Base-by-base conservation (phyloP, 2,329 filamentous ascomycete genomes). In the Chaetomium strumarium region DNA sequence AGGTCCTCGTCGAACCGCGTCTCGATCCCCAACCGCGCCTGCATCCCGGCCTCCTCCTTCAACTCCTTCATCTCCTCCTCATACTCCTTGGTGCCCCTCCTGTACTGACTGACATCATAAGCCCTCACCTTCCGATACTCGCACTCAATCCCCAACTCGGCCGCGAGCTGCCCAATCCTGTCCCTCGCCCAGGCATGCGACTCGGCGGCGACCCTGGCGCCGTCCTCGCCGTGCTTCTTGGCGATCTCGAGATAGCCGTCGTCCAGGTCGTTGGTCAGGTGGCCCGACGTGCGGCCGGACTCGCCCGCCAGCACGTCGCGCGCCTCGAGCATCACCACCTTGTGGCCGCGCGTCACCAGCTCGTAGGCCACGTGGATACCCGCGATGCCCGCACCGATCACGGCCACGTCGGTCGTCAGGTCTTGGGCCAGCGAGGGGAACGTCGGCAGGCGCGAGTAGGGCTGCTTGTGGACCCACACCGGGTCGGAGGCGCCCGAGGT, bases 101-200 rank as follows among this genome's bases (percentile, higher is more conserved):
- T 59, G 53, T 75, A 77, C 60, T 79, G 73, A 1, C 76, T 78
- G 5, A 81, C 67, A 36, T 75, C 66, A 55, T 78, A 78, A 0
- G 67, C 76, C 0, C 71, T 73, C 2, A 81, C 58, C 34, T 66
- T 65, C 7, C 78, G 72, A 60, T 79, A 82, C 56, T 81, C 78
- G 64, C 79, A 82, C 0, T 80, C 76, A 31, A 81, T 77, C 4
- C 70, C 71, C 6, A 80, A 66, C 55, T 75, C 62, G 51, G 69
- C 66, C 0, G 72, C 66, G 2, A 82, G 67, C 52, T 80, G 72
- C 0, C 76, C 78, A 0, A 81, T 69, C 0, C 70, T 71, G 19
- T 76, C 68, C 11, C 80, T 58, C 0, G 77, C 79, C 74, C 77
- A 82, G 0, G 69, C 67, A 51, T 81, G 78, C 24, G 76, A 79